These are phyloP conservation scores for Metarhizium humberi DNA, from an alignment of 2,329 filamentous ascomycete species.

Conservation along the genomic window DNA sequence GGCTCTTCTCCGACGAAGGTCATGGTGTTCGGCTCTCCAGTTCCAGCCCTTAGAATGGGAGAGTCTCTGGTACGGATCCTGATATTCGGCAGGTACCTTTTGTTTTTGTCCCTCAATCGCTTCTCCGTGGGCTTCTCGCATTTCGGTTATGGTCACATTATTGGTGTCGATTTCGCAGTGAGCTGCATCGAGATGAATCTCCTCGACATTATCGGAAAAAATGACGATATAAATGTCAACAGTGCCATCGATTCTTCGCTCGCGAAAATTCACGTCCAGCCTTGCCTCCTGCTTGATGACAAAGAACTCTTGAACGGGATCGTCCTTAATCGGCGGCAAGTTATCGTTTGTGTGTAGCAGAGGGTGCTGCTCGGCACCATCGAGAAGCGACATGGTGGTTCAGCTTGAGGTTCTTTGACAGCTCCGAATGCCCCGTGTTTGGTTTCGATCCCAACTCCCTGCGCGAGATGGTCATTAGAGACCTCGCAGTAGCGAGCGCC, in stretches of 20 bases:
- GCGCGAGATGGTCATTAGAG: conserved; percentile 1
- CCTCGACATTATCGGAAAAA: conserved; percentile 47
- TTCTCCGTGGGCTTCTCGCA: conserved; percentile 26
- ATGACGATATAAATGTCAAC: conserved; percentile 73
- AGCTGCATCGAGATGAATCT: conserved; percentile 51
- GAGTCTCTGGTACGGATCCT: conserved; percentile 60
- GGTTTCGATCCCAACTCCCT: not conserved
- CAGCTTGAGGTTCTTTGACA: not conserved
- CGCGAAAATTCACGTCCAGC: conserved; percentile 79
- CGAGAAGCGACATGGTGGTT: conserved; percentile 6
- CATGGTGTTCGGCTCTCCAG: conserved; percentile 65
- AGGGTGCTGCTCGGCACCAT: conserved; percentile 13
- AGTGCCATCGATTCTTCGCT: conserved; percentile 64
- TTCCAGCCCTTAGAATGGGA: conserved; percentile 51
- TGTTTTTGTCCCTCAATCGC: conserved; percentile 25
- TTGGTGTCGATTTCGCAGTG: conserved; percentile 49
- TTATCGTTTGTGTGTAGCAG: conserved; percentile 22
- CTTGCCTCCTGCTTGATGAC: conserved; percentile 81
- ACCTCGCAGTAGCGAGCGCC: conserved; percentile 5
- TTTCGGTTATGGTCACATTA: conserved; percentile 40
- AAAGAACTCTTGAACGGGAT: conserved; percentile 31
- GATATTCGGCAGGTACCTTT: conserved; percentile 34
- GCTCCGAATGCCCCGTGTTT: not conserved
- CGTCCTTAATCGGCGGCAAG: conserved; percentile 24
- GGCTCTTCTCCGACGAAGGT: conserved; percentile 61